phyloP scores from a whole-genome alignment of 148 eudicot genomes.

The Nepenthes mirabilis region DNA sequence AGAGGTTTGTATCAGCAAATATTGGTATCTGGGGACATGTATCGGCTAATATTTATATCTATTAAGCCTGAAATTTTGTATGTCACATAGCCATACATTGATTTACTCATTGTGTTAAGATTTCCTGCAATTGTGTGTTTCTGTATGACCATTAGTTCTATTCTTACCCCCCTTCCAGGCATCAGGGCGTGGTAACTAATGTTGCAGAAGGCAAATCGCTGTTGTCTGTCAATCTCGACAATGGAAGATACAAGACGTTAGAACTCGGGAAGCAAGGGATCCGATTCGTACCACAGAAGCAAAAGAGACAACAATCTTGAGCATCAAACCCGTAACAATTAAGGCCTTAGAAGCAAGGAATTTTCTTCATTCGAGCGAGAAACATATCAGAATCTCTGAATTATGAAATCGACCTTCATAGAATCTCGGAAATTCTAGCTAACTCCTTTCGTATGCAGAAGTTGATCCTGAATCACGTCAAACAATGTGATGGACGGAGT shows the following conservation, averaged over 20 bases:
- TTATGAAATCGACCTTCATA: too few relatives aligned
- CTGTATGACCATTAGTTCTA: background rate
- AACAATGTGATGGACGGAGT: too few relatives aligned
- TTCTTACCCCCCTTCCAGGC: conserved; percentile 29
- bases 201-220: conserved; percentile 49
- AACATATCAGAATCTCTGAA: too few relatives aligned
- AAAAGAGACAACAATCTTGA: conserved; percentile 32
- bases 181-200: conserved; percentile 61
- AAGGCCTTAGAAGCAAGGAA: background rate
- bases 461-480: background rate
- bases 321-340: background rate
- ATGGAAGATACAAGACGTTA: conserved; percentile 55
- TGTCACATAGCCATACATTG: too few relatives aligned
- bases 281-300: conserved; percentile 69
- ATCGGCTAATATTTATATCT: too few relatives aligned
- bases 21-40: too few relatives aligned
- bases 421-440: too few relatives aligned
- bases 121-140: background rate
- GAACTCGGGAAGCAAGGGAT: conserved; percentile 83
- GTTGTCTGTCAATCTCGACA: conserved; percentile 67
- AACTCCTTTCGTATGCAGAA: background rate
- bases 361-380: background rate
- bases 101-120: too few relatives aligned
- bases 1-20: too few relatives aligned
- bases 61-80: too few relatives aligned